phyloP scores from a whole-genome alignment of 305 asterid genomes.

The Fraxinus sp. region DNA sequence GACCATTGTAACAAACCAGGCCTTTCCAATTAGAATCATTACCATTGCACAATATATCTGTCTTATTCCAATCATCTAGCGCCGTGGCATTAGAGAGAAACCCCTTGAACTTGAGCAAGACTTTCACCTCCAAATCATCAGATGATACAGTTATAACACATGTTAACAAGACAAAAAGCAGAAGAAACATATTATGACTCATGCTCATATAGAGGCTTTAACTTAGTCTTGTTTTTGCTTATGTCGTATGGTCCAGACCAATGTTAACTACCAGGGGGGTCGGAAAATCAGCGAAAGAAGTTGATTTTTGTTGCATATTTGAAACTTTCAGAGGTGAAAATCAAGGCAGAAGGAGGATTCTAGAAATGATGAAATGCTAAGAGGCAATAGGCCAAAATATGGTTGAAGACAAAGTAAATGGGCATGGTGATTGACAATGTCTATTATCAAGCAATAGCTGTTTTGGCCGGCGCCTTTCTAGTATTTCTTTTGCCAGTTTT shows the following conservation, averaged over 20 bases:
- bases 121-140: not conserved
- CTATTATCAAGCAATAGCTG: not conserved
- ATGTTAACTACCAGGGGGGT: not conserved
- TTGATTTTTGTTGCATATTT: not conserved
- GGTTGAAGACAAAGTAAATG: not conserved
- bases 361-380: not conserved
- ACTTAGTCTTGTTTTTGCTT: not conserved
- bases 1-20: constrained; percentile 26
- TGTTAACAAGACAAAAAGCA: not conserved
- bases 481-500: not conserved
- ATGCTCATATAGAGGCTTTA: not conserved
- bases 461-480: not conserved
- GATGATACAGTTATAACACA: not conserved
- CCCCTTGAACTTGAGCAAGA: constrained; percentile 19
- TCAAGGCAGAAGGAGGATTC: not conserved
- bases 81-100: constrained; percentile 20
- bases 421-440: not conserved
- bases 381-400: not conserved
- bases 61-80: constrained; percentile 27
- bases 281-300: not conserved
- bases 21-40: constrained; percentile 31
- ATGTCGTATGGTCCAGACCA: not conserved
- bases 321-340: not conserved
- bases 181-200: not conserved
- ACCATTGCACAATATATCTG: constrained; percentile 20